phyloP scores from a whole-genome alignment of 139 green algal species.

The Chlamydomonas asymmetrica region DNA sequence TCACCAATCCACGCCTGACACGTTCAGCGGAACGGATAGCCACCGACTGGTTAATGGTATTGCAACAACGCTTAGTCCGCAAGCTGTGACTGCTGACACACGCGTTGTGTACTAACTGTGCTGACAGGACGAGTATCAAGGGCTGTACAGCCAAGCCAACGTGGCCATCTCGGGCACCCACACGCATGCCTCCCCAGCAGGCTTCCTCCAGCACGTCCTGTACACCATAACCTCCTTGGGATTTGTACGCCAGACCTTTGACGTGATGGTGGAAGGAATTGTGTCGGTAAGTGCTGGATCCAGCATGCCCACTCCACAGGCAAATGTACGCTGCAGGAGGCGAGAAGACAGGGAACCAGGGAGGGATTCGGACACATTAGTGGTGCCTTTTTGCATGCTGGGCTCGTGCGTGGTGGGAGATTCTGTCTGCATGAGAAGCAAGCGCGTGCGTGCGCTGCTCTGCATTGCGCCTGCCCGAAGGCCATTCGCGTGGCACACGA shows the following conservation, averaged over 20 bases:
- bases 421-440: too few species aligned
- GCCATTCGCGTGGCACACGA: conserved; percentile 68
- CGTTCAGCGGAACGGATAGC: too few species aligned
- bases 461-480: conserved; percentile 24
- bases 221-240: conserved; percentile 78
- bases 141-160: conserved; percentile 74
- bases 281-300: conserved; percentile 40
- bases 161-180: conserved; percentile 83
- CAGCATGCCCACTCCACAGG: background rate
- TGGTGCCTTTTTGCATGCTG: background rate
- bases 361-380: background rate
- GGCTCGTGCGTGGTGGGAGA: too few species aligned
- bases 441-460: conserved; percentile 7
- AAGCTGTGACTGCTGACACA: background rate
- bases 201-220: conserved; percentile 80
- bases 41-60: too few species aligned
- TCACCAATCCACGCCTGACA: too few species aligned
- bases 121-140: conserved; percentile 62
- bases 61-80: conserved; percentile 6
- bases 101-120: background rate
- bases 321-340: background rate
- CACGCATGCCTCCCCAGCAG: conserved; percentile 78
- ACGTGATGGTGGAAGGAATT: conserved; percentile 79
- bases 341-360: too few species aligned
- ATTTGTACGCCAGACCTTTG: conserved; percentile 79